Percentiles rank a stretch among this genome's conserved stretches.
Evolutionary conservation across 495 filamentous ascomycete species (phyloP).

Genomic region (Penicillium longicatenatum): DNA sequence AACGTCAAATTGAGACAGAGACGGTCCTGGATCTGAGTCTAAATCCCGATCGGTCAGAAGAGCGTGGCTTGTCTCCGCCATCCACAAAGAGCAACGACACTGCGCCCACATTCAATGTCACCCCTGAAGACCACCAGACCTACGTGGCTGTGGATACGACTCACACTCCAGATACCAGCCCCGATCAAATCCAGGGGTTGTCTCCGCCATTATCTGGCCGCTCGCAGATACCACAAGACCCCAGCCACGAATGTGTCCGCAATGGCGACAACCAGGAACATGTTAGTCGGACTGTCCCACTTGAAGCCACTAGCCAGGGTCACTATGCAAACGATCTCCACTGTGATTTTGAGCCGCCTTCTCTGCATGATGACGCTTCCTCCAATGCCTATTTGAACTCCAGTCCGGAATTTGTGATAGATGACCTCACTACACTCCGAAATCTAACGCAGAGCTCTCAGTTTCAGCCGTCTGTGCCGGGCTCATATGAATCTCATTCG

Average conservation of each 20-base stretch:
- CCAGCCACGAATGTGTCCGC: not conserved
- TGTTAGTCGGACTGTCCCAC: not conserved
- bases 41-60: not conserved
- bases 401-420: slow-evolving; percentile 31
- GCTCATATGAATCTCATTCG: slow-evolving; percentile 24
- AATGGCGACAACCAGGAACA: not conserved
- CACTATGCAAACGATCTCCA: slow-evolving; percentile 4
- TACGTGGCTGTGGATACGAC: not conserved
- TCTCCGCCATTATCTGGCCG: slow-evolving; percentile 22
- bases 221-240: slow-evolving; percentile 7
- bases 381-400: slow-evolving; percentile 30
- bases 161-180: not conserved
- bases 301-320: not conserved
- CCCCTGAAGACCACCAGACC: not conserved
- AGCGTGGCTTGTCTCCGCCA: not conserved
- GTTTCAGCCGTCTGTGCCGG: slow-evolving; percentile 11
- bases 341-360: slow-evolving; percentile 9
- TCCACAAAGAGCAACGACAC: not conserved
- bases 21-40: not conserved
- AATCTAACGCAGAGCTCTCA: slow-evolving; percentile 12
- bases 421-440: slow-evolving; percentile 24
- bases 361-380: slow-evolving; percentile 11
- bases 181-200: slow-evolving; percentile 4
- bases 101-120: not conserved
- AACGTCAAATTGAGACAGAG: not conserved